Evolutionary conservation across 2,329 filamentous ascomycete genomes (phyloP).

Genomic region (Moelleriella libera): DNA sequence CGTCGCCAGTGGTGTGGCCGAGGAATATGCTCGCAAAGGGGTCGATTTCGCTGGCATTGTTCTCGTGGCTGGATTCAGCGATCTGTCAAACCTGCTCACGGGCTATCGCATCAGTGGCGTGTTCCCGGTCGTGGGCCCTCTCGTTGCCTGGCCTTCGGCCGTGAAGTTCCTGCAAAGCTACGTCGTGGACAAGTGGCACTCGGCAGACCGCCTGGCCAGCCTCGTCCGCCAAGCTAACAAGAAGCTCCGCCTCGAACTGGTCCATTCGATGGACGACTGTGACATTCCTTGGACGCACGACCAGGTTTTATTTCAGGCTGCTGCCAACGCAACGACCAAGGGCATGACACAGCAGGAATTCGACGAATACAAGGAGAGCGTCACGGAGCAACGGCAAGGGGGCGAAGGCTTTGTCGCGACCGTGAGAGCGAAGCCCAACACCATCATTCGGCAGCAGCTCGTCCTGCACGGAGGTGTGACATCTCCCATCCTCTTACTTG

Average conservation of each 20-base stretch:
- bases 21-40: conserved; percentile 48
- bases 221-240: conserved; percentile 35
- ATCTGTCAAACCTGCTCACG: conserved; percentile 56
- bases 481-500: not conserved
- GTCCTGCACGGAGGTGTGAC: conserved; percentile 39
- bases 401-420: conserved; percentile 31
- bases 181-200: conserved; percentile 74
- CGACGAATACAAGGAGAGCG: conserved; percentile 28
- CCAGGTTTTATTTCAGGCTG: conserved; percentile 46
- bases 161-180: conserved; percentile 44
- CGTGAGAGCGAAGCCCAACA: conserved; percentile 27
- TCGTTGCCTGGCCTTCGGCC: conserved; percentile 52
- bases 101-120: conserved; percentile 69
- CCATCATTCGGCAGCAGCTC: conserved; percentile 38
- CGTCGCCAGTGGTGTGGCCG: conserved; percentile 59
- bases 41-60: conserved; percentile 67
- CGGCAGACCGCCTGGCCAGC: conserved; percentile 48
- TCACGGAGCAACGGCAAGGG: conserved; percentile 24
- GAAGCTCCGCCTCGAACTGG: conserved; percentile 50
- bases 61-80: conserved; percentile 67
- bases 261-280: conserved; percentile 69
- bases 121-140: conserved; percentile 64
- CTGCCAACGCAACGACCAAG: conserved; percentile 35
- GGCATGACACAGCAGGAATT: conserved; percentile 22
- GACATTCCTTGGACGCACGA: conserved; percentile 70